phyloP scores from a whole-genome alignment of 805 yeast genomes.

The Metschnikowia continentalis region DNA sequence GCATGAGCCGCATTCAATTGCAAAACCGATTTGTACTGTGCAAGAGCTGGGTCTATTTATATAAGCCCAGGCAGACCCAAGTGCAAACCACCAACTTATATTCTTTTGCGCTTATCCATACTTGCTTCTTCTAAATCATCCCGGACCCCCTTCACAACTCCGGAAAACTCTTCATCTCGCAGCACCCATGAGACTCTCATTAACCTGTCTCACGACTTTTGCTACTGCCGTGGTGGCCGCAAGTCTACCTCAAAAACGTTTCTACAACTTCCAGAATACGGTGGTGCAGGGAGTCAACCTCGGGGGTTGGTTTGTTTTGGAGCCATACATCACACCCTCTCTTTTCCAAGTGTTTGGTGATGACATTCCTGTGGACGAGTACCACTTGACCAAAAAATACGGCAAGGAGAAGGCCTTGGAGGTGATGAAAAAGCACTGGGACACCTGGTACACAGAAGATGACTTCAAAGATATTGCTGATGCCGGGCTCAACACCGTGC shows the following conservation, averaged over 20 bases:
- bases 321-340: constrained; percentile 82
- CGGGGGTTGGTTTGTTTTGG: constrained; percentile 90
- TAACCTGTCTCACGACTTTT: constrained; percentile 7
- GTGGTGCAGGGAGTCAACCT: constrained; percentile 66
- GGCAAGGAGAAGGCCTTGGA: constrained; percentile 55
- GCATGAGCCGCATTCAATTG: constrained; percentile 1
- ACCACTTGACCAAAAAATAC: constrained; percentile 54
- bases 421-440: constrained; percentile 66
- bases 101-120: neutral
- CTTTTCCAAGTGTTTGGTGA: constrained; percentile 53
- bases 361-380: constrained; percentile 76
- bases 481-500: constrained; percentile 75
- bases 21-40: constrained; percentile 2
- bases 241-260: constrained; percentile 11
- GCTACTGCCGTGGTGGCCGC: constrained; percentile 11
- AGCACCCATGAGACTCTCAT: constrained; percentile 7
- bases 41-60: neutral
- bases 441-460: constrained; percentile 64
- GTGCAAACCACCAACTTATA: neutral
- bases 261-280: constrained; percentile 34
- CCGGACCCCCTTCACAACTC: neutral
- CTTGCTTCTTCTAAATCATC: neutral
- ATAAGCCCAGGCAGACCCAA: neutral
- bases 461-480: constrained; percentile 60
- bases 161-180: neutral